A percentile compares a stretch with the other conserved stretches of the same genome.
phyloP scores from a whole-genome alignment of 352 stramenopile genomes.

The Phytopythium ostracodes region DNA sequence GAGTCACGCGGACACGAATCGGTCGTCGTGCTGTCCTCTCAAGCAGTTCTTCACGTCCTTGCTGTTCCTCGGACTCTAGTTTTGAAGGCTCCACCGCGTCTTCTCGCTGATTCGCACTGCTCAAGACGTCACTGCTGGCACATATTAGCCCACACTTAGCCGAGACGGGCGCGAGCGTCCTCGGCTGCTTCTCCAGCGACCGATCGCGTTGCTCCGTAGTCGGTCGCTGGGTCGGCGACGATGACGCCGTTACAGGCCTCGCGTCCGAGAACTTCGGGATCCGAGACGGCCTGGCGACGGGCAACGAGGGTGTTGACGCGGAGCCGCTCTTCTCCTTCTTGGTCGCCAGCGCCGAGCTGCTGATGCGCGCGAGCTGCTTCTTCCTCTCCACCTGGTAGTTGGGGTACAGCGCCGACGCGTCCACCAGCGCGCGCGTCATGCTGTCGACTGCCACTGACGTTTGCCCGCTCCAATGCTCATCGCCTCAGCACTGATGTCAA shows the following conservation, averaged over 20 bases:
- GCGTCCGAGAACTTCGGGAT: conserved; percentile 9
- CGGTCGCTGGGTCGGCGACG: not conserved
- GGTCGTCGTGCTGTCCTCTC: not conserved
- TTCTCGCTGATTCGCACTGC: not conserved
- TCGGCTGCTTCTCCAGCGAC: not conserved
- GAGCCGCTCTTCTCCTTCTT: conserved; percentile 13
- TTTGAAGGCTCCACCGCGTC: not conserved
- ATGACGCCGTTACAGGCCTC: conserved; percentile 7
- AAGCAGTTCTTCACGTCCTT: not conserved
- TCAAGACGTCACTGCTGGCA: not conserved
- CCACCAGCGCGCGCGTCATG: conserved; percentile 2
- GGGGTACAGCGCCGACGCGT: conserved; percentile 38
- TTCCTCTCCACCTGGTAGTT: conserved; percentile 54
- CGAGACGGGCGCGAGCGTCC: conserved; percentile 2
- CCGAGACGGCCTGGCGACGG: not conserved
- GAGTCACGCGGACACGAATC: not conserved
- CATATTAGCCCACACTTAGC: not conserved
- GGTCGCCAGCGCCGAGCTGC: conserved; percentile 14
- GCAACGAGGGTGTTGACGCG: not conserved
- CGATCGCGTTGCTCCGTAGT: not conserved
- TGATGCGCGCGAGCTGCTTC: conserved; percentile 28
- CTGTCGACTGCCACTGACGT: not conserved
- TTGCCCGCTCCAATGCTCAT: not conserved
- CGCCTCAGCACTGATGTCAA: not conserved
- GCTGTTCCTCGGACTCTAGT: not conserved